Percentiles rank a stretch among this genome's conserved stretches.
Conservation (phyloP, 805 yeast genomes). For the Zygotorulaspora danielsina region DNA sequence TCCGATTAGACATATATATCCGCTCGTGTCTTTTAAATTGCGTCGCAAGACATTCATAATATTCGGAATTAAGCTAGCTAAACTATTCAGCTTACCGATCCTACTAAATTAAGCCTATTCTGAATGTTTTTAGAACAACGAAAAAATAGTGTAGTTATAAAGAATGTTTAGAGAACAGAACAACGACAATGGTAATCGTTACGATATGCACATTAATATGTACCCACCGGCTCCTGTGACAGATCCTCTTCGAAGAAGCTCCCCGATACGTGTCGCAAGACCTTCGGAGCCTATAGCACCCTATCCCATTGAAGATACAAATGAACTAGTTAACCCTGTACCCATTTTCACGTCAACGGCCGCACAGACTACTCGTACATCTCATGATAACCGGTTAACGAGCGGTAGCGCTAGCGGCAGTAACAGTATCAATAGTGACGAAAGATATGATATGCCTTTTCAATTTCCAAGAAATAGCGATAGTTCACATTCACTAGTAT, state of each 20-base stretch:
- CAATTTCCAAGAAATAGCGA: slow-evolving; percentile 7
- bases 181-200: slow-evolving; percentile 13
- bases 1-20: too few species aligned
- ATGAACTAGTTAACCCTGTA: slow-evolving; percentile 18
- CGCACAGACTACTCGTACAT: slow-evolving; percentile 5
- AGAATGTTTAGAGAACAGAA: slow-evolving; percentile 15
- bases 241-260: neutral
- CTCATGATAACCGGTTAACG: neutral
- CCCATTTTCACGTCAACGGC: slow-evolving; percentile 13
- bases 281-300: slow-evolving; percentile 15
- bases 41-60: too few species aligned
- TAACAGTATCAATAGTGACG: neutral
- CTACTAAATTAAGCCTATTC: too few species aligned
- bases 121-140: neutral
- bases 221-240: slow-evolving; percentile 17
- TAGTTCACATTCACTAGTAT: slow-evolving; percentile 6
- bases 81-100: too few species aligned
- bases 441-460: slow-evolving; percentile 20
- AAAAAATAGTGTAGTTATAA: neutral
- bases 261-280: slow-evolving; percentile 6
- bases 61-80: too few species aligned
- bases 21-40: too few species aligned
- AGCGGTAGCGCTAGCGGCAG: slow-evolving; percentile 3
- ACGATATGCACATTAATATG: slow-evolving; percentile 25
- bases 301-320: slow-evolving; percentile 22